phyloP scores from a whole-genome alignment of 257 asterid species.

The Datura wrightii region DNA sequence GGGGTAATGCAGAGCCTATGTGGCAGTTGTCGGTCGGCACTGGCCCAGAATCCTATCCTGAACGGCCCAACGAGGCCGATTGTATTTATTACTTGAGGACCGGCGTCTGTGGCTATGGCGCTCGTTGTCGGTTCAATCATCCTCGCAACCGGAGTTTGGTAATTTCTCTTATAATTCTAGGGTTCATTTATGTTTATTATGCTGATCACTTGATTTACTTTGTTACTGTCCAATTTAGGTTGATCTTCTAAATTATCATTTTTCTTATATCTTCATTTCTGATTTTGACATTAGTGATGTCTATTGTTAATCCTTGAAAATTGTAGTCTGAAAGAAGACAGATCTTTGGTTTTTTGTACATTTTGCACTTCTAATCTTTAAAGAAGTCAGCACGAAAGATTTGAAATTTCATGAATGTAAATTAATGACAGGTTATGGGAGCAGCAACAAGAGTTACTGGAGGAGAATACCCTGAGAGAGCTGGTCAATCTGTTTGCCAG shows the following conservation, averaged over 20 bases:
- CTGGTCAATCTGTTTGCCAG: conserved; percentile 76
- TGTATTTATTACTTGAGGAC: conserved; percentile 44
- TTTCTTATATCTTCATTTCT: neutral
- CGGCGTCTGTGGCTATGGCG: conserved; percentile 45
- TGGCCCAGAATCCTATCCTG: conserved; percentile 40
- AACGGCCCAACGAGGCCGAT: conserved; percentile 38
- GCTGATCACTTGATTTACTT: conserved; percentile 20
- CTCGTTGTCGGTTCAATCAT: conserved; percentile 52
- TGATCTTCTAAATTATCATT: neutral
- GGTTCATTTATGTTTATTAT: neutral
- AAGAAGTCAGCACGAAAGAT: conserved; percentile 18
- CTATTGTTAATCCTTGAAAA: neutral
- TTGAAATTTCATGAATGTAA: conserved; percentile 19
- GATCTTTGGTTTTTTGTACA: neutral
- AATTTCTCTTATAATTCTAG: neutral
- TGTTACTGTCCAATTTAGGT: neutral
- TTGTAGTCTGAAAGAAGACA: neutral
- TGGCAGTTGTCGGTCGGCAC: conserved; percentile 41
- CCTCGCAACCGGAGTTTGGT: conserved; percentile 39
- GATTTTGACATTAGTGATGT: neutral
- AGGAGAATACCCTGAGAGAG: conserved; percentile 65
- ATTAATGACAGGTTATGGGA: conserved; percentile 54
- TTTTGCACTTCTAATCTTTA: conserved; percentile 24
- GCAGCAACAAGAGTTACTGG: conserved; percentile 50
- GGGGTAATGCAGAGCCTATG: conserved; percentile 44